Percentiles rank a stretch among this genome's conserved stretches.
These are phyloP conservation scores for Spathaspora gorwiae DNA, from an alignment of 805 yeast species.

Conservation along the genomic window DNA sequence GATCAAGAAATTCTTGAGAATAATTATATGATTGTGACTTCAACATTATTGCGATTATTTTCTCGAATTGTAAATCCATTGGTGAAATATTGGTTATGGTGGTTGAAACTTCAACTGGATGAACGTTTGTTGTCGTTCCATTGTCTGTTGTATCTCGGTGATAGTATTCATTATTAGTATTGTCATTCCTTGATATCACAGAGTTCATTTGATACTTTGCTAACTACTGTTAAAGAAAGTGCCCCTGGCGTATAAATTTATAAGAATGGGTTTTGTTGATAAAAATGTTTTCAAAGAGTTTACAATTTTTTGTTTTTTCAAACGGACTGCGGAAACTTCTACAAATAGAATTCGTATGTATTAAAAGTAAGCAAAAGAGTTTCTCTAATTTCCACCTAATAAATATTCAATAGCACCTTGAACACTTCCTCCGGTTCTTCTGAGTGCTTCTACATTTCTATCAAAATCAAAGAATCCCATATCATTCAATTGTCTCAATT, in stretches of 20 bases:
- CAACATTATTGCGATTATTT: conserved; percentile 5
- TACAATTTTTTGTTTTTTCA: not conserved
- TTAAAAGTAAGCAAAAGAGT: not conserved
- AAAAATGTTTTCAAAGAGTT: not conserved
- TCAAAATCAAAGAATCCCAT: conserved; percentile 86
- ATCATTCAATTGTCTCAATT: conserved; percentile 43
- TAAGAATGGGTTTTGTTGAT: too few species aligned
- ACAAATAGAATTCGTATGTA: not conserved
- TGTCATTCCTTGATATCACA: not conserved
- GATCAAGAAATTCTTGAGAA: conserved; percentile 25
- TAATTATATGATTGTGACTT: conserved; percentile 15
- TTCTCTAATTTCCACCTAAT: conserved; percentile 28
- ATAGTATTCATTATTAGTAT: not conserved
- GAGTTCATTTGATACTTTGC: not conserved
- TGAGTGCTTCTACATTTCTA: conserved; percentile 81
- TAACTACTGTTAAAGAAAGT: too few species aligned
- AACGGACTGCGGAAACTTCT: too few species aligned
- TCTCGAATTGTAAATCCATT: conserved; percentile 6
- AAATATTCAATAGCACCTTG: conserved; percentile 94
- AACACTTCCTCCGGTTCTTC: conserved; percentile 95
- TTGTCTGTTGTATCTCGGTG: not conserved
- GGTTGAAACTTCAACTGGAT: too few species aligned
- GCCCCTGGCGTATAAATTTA: too few species aligned
- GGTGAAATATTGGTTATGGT: not conserved
- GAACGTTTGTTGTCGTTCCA: too few species aligned